These are phyloP conservation scores for Mediolabrus comicus DNA, from an alignment of 108 stramenopile species.

Conservation along the genomic window DNA sequence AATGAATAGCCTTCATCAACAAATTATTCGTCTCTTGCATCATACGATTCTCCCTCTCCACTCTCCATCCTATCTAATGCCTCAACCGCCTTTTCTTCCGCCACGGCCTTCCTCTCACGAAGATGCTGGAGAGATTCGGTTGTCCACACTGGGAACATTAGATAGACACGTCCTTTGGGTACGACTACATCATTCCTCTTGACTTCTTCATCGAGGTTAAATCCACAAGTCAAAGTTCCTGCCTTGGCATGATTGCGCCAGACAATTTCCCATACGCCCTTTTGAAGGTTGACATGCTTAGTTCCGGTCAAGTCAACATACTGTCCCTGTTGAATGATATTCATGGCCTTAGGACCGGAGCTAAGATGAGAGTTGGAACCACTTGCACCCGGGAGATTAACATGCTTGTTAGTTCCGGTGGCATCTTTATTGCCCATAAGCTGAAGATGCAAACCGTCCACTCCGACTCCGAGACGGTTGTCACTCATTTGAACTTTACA, in stretches of 20 bases:
- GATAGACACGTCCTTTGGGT: conserved; percentile 51
- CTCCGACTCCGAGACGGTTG: conserved; percentile 34
- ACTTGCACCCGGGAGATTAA: conserved; percentile 55
- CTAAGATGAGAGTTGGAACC: conserved; percentile 68
- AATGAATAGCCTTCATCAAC: conserved; percentile 65
- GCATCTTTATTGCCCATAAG: conserved; percentile 27
- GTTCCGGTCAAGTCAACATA: conserved; percentile 48
- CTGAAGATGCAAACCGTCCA: conserved; percentile 35
- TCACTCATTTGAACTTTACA: background rate
- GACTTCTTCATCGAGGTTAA: conserved; percentile 55
- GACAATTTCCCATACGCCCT: conserved; percentile 68
- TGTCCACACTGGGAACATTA: conserved; percentile 65
- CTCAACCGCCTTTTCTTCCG: conserved; percentile 39
- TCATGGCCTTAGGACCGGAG: conserved; percentile 35
- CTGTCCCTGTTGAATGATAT: conserved; percentile 40
- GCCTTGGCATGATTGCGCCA: conserved; percentile 55
- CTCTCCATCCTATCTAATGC: conserved; percentile 44
- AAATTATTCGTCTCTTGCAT: conserved; percentile 57
- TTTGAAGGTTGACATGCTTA: conserved; percentile 27
- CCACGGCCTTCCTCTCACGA: conserved; percentile 35
- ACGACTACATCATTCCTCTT: conserved; percentile 54
- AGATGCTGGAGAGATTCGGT: conserved; percentile 41
- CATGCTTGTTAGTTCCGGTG: conserved; percentile 22
- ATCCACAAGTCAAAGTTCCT: conserved; percentile 58
- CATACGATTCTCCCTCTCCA: conserved; percentile 47